Base-by-base conservation (phyloP, 805 yeast species). In the Kazachstania viticola region DNA sequence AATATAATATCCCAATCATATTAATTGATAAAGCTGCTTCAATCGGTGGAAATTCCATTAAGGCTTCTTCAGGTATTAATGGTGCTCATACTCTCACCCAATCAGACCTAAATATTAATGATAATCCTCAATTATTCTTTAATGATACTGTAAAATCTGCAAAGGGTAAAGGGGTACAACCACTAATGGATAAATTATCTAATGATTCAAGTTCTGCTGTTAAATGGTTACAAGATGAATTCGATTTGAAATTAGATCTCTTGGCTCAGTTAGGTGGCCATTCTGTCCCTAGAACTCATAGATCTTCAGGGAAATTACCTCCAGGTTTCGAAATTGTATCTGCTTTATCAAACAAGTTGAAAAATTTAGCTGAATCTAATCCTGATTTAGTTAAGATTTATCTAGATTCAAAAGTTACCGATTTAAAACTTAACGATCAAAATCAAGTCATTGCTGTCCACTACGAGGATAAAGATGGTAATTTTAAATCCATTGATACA, bases 211-310 rank as follows among this genome's bases (percentile, higher is more conserved):
- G 70, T 5, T 67, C 64, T 27, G 87, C 91, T 0, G 67, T 82
- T 30, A 70, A 71, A 29, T 82, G 93, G 88, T 64, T 82, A 31
- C 79, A 77, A 42, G 65, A 69, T 19, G 68, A 65, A 4, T 73
- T 80, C 43, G 67, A 64, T 5, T 57, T 80, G 30, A 81, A 76
- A 44, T 58, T 82, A 34, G 67, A 79, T 6, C 62, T 75, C 12
- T 79, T 82, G 9, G 69, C 82, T n/a, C 70, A 81, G 44, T 56
- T 82, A 27, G 94, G 94, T 17, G 94, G 94, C 3, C 93, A 82
- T 49, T 75, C 85, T 1, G 72, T 66, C 30, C 75, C 83, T 14
- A 65, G 94, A 52, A 82, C 94, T 1, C 94, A 82, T 51, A 67
- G 93, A 44, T 87, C 93, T 1, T 67, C 71, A 6, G 64, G 65